Percentiles rank a stretch among this genome's conserved stretches.
phyloP scores from a whole-genome alignment of 176 grass and related monocot species.

The Oryza australiensis region DNA sequence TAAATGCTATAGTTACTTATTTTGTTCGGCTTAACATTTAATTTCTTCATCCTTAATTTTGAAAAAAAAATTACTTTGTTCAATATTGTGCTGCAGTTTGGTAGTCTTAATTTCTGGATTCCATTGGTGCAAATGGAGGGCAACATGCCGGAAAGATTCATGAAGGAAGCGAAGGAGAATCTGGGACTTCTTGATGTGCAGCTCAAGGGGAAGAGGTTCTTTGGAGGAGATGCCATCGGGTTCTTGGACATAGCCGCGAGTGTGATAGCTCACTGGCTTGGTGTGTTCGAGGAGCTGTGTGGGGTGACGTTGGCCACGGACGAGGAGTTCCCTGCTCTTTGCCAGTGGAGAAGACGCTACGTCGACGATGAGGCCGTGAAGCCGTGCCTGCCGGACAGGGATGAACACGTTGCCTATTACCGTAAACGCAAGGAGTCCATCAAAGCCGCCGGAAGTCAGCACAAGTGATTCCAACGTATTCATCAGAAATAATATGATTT shows the following conservation, averaged over 20 bases:
- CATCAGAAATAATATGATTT: no score
- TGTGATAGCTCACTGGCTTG: conserved; percentile 47
- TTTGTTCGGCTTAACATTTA: no score
- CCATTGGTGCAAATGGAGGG: neutral
- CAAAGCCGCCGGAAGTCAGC: neutral
- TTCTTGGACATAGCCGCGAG: conserved; percentile 45
- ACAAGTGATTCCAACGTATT: no score
- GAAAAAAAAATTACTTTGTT: no score
- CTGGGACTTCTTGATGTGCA: conserved; percentile 30
- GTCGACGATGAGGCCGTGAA: conserved; percentile 20
- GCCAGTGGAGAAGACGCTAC: conserved; percentile 42
- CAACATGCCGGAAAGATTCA: no score
- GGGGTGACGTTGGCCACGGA: conserved; percentile 38
- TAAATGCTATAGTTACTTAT: no score
- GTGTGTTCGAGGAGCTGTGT: conserved; percentile 40
- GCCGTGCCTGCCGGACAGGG: conserved; percentile 35
- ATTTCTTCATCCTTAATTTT: no score
- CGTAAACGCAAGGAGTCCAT: conserved; percentile 16
- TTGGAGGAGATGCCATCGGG: conserved; percentile 50
- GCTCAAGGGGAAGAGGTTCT: conserved; percentile 29
- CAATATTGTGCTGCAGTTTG: no score
- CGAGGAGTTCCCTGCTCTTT: conserved; percentile 26
- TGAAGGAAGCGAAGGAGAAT: conserved; percentile 24
- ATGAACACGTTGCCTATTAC: conserved; percentile 30
- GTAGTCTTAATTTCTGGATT: neutral